phyloP scores from a whole-genome alignment of 179 eudicot genomes.

The Pouteria campechiana region DNA sequence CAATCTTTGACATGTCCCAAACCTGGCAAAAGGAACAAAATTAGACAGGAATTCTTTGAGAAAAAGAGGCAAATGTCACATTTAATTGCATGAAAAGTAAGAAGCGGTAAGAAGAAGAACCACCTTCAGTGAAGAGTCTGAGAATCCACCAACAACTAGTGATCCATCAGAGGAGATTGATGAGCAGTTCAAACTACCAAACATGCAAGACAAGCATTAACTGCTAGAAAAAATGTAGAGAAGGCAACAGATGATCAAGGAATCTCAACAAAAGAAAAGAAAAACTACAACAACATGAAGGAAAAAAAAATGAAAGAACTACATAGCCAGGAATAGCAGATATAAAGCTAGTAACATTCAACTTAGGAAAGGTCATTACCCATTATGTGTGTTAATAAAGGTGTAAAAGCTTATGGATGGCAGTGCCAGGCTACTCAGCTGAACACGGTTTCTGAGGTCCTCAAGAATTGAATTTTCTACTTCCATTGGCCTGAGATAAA shows the following conservation, averaged over 20 bases:
- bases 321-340: too few species aligned
- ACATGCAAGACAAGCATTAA: conserved; percentile 5
- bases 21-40: conserved; percentile 32
- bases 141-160: conserved; percentile 97
- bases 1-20: conserved; percentile 97
- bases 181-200: conserved; percentile 65
- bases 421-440: conserved; percentile 64
- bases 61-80: conserved; percentile 4
- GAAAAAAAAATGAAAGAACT: neutral
- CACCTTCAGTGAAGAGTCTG: conserved; percentile 94
- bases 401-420: conserved; percentile 98
- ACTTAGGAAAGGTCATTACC: conserved; percentile 47
- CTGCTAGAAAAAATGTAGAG: conserved; percentile 14
- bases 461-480: conserved; percentile 91
- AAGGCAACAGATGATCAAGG: conserved; percentile 1
- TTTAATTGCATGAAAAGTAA: neutral
- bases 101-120: conserved; percentile 3
- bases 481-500: conserved; percentile 51
- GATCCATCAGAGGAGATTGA: conserved; percentile 95
- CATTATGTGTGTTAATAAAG: conserved; percentile 76
- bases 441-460: conserved; percentile 92
- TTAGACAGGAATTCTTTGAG: too few species aligned
- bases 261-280: neutral
- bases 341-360: too few species aligned
- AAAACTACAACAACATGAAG: neutral